A percentile compares a stretch with the other conserved stretches of the same genome.
Conservation (phyloP, 2,329 filamentous ascomycete genomes). For the Pseudocercospora fuligena region DNA sequence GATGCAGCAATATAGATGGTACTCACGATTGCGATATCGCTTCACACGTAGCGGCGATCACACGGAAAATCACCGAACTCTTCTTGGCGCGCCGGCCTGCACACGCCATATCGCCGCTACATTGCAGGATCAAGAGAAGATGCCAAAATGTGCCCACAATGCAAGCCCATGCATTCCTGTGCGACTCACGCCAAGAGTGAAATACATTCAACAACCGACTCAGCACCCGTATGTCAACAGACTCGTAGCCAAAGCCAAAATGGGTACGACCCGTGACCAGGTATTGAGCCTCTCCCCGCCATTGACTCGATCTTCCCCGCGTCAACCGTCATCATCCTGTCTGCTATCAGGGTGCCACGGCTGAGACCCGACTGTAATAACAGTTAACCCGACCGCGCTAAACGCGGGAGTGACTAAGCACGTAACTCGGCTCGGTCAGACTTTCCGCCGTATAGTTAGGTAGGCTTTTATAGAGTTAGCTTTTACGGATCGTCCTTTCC, state of each 20-base stretch:
- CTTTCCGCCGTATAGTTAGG: too few species aligned
- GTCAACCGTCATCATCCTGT: constrained; percentile 3
- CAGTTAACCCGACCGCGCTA: too few species aligned
- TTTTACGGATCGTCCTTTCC: too few species aligned
- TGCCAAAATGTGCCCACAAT: not conserved
- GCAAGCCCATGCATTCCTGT: not conserved
- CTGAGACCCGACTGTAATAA: too few species aligned
- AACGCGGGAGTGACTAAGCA: too few species aligned
- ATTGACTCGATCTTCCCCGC: constrained; percentile 1
- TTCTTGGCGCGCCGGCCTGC: not conserved
- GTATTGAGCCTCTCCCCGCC: not conserved
- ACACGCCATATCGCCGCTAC: not conserved
- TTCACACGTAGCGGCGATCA: not conserved
- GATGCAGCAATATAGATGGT: not conserved
- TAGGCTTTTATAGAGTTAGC: too few species aligned
- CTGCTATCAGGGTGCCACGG: not conserved
- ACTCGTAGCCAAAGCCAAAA: not conserved
- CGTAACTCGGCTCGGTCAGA: too few species aligned
- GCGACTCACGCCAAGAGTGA: not conserved
- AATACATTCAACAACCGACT: constrained; percentile 3
- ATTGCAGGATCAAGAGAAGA: not conserved
- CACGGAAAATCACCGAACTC: not conserved
- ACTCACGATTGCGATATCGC: constrained; percentile 4
- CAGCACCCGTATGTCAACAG: not conserved
- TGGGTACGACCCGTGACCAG: not conserved